phyloP scores from a whole-genome alignment of 2,329 filamentous ascomycete species.

The Microcyclospora tardicrescens region DNA sequence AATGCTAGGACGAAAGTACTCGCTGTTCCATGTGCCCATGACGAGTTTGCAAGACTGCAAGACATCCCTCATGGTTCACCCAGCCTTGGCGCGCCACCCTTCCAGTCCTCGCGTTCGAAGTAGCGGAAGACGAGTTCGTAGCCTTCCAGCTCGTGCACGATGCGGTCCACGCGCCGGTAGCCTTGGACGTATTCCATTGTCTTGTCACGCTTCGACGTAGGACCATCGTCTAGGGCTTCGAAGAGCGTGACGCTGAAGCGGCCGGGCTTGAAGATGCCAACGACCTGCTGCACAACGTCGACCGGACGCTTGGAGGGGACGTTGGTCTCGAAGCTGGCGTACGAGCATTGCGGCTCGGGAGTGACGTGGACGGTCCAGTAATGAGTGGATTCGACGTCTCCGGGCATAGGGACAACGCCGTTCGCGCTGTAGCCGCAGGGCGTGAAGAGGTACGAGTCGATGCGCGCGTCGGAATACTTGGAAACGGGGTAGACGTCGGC shows the following conservation, averaged over 20 bases:
- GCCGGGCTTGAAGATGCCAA: constrained; percentile 92
- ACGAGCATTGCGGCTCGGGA: constrained; percentile 91
- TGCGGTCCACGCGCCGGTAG: constrained; percentile 81
- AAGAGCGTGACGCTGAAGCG: constrained; percentile 95
- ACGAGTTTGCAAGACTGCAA: background rate
- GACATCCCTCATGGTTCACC: constrained; percentile 32
- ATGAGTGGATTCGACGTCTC: constrained; percentile 44
- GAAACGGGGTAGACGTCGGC: constrained; percentile 76
- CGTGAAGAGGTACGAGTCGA: constrained; percentile 92
- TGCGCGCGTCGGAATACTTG: constrained; percentile 80
- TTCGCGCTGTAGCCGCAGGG: constrained; percentile 97
- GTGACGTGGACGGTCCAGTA: constrained; percentile 99
- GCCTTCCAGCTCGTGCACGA: constrained; percentile 93
- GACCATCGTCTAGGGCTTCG: constrained; percentile 47
- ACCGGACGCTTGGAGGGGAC: constrained; percentile 82
- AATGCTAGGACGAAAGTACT: background rate
- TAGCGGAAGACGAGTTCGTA: constrained; percentile 95
- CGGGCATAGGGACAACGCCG: constrained; percentile 73
- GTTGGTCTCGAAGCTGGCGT: constrained; percentile 96
- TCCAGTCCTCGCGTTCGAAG: constrained; percentile 82
- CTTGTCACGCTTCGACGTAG: constrained; percentile 30
- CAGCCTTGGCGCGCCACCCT: constrained; percentile 49
- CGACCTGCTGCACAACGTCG: constrained; percentile 86
- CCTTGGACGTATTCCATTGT: constrained; percentile 68
- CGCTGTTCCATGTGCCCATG: constrained; percentile 1